Percentiles rank a stretch among this genome's conserved stretches.
Conservation (phyloP, 1,139 yeast genomes). For the Taphrina betulina region DNA sequence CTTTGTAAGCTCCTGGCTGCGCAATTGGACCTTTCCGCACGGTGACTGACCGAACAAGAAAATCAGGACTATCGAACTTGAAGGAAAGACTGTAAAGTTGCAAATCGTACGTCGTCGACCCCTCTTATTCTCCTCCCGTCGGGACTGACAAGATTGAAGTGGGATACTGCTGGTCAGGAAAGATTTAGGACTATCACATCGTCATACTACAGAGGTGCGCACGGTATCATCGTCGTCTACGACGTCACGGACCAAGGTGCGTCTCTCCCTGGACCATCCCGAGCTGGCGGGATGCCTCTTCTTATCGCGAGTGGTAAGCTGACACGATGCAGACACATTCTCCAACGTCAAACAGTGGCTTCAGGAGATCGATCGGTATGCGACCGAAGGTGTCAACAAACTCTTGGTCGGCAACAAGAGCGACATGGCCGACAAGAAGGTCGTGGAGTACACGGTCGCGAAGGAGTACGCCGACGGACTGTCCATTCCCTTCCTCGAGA, state of each 20-base stretch:
- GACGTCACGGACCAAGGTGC: constrained; percentile 94
- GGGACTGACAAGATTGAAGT: too few species aligned
- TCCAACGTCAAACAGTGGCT: constrained; percentile 98
- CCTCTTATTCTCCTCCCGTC: too few species aligned
- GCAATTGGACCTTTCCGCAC: background rate
- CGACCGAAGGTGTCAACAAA: constrained; percentile 96
- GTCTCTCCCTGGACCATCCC: background rate
- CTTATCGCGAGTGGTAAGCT: background rate
- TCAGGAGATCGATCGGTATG: constrained; percentile 97
- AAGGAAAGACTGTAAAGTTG: constrained; percentile 93
- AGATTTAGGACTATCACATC: constrained; percentile 97
- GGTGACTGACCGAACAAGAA: constrained; percentile 46
- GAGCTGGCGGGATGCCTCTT: background rate
- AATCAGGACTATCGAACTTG: constrained; percentile 93
- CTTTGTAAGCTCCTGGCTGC: constrained; percentile 52
- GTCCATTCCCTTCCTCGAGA: constrained; percentile 93
- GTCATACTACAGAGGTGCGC: constrained; percentile 97
- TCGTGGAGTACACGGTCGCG: constrained; percentile 93
- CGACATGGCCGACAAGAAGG: constrained; percentile 89
- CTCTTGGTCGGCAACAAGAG: constrained; percentile 95
- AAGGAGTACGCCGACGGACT: constrained; percentile 97
- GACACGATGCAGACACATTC: constrained; percentile 54
- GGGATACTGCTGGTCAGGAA: constrained; percentile 99
- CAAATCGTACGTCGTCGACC: constrained; percentile 60
- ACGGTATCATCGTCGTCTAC: constrained; percentile 94